Evolutionary conservation across 805 yeast species (phyloP), one percentile per base, ranked within the genome.

Genomic region (Myxozyma geophila): DNA sequence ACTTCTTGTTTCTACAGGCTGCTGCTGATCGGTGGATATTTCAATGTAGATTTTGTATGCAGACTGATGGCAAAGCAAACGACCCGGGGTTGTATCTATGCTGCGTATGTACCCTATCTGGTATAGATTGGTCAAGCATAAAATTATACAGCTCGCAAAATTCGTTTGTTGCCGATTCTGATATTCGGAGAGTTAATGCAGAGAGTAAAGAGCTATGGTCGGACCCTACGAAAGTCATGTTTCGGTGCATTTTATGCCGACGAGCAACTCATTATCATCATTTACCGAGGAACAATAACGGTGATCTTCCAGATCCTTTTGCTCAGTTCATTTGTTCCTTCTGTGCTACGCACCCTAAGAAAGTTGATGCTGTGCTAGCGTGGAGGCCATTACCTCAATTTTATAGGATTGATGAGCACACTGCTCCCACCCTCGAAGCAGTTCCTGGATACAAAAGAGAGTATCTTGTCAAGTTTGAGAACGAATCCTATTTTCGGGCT

Each of bases 181-280:
- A 35, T 21, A 17, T 13, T n/a, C 47, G 54, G n/a, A 28, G 28
- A 28, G 5, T 28, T 3, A 5, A 28, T 28, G 5, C 28, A 28
- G 28, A 28, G 28, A 2, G 5, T 9, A 47, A 28, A 39, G 33
- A 15, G 21, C 21, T 8, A 17, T 41, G 13, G 54, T 62, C 49
- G 19, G 54, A 63, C n/a, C 46, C 58, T 28, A 33, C 7, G 6
- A 39, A 21, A 2, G 28, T 52, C 17, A 39, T 52, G 44, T 63
- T 62, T 40, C 67, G 68, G n/a, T 66, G 68, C 33, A 10, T n/a
- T n/a, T 9, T 13, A 36, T 66, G 68, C 50, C 23, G 37, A 7
- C 48, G 63, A 13, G 64, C 59, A 7, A 43, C 46, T 28, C 68
- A 66, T 48, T 58, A 40, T 28, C 37, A 59, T 37, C 62, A 59